Conservation (phyloP, 2,329 filamentous ascomycete genomes). For the Aspergillus viridinutans region DNA sequence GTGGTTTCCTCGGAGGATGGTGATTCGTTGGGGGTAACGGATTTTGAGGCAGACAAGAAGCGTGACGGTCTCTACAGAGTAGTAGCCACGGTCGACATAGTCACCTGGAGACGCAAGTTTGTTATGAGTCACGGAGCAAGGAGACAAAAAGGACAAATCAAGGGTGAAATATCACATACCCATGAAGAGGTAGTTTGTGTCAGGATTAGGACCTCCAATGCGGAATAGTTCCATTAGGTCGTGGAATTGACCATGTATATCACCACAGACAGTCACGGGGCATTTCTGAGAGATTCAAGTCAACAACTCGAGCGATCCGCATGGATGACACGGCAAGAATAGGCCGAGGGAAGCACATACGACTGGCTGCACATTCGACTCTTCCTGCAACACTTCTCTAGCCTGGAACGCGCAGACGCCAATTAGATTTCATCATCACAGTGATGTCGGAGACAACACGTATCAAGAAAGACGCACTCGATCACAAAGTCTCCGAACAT, state of each 20-base stretch:
- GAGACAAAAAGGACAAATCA: neutral
- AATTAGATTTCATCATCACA: constrained; percentile 7
- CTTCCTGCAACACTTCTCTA: constrained; percentile 91
- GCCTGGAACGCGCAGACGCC: constrained; percentile 54
- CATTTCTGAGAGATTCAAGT: constrained; percentile 66
- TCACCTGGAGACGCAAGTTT: constrained; percentile 59
- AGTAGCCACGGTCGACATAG: constrained; percentile 98
- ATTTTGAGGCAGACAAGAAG: constrained; percentile 96
- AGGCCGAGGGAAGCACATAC: constrained; percentile 53
- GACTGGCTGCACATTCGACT: constrained; percentile 98
- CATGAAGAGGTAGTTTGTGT: constrained; percentile 99
- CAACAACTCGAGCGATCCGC: constrained; percentile 12
- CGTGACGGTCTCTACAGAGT: constrained; percentile 96
- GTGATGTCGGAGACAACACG: neutral
- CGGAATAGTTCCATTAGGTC: constrained; percentile 99
- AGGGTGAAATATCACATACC: constrained; percentile 52
- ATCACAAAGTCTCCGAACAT: constrained; percentile 95
- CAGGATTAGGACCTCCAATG: constrained; percentile 94
- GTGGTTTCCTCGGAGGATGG: constrained; percentile 97
- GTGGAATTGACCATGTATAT: constrained; percentile 99
- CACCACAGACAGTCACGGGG: constrained; percentile 95
- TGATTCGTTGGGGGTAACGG: constrained; percentile 95
- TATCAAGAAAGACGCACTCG: constrained; percentile 61
- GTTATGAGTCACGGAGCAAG: constrained; percentile 2
- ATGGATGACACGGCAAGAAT: constrained; percentile 2